A percentile compares a stretch with the other conserved stretches of the same genome.
phyloP scores from a whole-genome alignment of 805 yeast species.

The Candida wancherniae region DNA sequence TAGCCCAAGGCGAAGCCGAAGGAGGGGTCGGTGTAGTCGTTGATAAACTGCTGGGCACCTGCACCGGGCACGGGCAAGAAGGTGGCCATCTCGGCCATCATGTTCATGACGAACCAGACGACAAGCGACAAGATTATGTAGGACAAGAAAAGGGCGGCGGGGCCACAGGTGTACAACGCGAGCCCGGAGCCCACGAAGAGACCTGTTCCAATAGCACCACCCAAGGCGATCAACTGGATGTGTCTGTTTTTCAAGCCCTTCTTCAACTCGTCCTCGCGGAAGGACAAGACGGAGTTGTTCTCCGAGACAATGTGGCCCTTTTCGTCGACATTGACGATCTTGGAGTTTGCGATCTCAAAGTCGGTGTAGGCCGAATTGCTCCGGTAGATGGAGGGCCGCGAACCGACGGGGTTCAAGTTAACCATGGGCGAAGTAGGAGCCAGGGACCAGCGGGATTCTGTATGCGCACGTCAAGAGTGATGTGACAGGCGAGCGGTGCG shows the following conservation, averaged over 20 bases:
- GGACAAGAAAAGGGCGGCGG: constrained; percentile 17
- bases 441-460: no score
- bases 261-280: constrained; percentile 12
- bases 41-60: constrained; percentile 18
- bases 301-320: constrained; percentile 14
- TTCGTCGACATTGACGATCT: constrained; percentile 17
- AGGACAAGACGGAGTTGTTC: constrained; percentile 14
- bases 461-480: no score
- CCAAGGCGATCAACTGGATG: constrained; percentile 20
- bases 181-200: constrained; percentile 19
- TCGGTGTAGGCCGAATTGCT: constrained; percentile 15
- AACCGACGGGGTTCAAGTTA: constrained; percentile 10
- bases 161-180: constrained; percentile 14
- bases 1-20: constrained; percentile 19
- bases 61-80: constrained; percentile 20
- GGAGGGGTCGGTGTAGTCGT: constrained; percentile 16
- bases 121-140: constrained; percentile 16
- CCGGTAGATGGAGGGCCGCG: constrained; percentile 15
- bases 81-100: constrained; percentile 20
- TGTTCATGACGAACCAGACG: constrained; percentile 20
- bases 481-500: no score
- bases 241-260: constrained; percentile 20
- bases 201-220: constrained; percentile 22
- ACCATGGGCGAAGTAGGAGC: no score
- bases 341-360: constrained; percentile 15